A percentile compares a stretch with the other conserved stretches of the same genome.
These are phyloP conservation scores for Mycocentrospora acerina DNA, from an alignment of 2,329 filamentous ascomycete species.

Conservation along the genomic window DNA sequence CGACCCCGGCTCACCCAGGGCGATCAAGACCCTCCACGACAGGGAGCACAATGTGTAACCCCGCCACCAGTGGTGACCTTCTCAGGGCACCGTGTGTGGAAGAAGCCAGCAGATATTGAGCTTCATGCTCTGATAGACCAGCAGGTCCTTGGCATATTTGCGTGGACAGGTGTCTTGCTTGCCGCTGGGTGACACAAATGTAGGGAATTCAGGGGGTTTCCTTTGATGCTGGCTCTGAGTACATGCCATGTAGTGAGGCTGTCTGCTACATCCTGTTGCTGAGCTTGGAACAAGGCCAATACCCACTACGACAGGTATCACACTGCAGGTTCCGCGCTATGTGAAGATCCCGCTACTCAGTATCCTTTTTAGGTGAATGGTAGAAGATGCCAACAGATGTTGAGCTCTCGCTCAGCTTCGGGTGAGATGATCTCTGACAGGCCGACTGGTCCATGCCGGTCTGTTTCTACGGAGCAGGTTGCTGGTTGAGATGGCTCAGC, in stretches of 20 bases:
- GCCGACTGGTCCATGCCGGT: constrained; percentile 11
- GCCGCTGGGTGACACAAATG: constrained; percentile 15
- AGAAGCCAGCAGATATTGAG: constrained; percentile 31
- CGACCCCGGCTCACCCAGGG: constrained; percentile 3
- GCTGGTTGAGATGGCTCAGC: constrained; percentile 3
- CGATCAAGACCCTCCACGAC: constrained; percentile 16
- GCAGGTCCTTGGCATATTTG: constrained; percentile 26
- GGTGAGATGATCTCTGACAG: constrained; percentile 10
- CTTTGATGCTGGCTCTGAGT: constrained; percentile 6
- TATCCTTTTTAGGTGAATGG: constrained; percentile 9
- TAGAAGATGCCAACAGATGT: constrained; percentile 12
- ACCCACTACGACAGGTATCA: not conserved
- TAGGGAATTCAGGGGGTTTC: constrained; percentile 13
- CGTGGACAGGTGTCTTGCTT: constrained; percentile 19
- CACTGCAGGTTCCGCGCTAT: not conserved
- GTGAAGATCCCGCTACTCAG: constrained; percentile 4
- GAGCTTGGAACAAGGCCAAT: constrained; percentile 1
- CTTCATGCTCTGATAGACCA: constrained; percentile 23
- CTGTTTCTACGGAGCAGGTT: constrained; percentile 2
- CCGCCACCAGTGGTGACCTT: constrained; percentile 28
- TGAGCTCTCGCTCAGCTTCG: constrained; percentile 5
- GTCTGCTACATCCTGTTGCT: constrained; percentile 1
- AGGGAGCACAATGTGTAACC: constrained; percentile 20
- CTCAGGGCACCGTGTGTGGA: constrained; percentile 24
- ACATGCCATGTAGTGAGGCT: constrained; percentile 1